Percentiles rank a stretch among this genome's conserved stretches.
Conservation (phyloP, 441 rosid genomes). For the Arabidopsis hybrid region DNA sequence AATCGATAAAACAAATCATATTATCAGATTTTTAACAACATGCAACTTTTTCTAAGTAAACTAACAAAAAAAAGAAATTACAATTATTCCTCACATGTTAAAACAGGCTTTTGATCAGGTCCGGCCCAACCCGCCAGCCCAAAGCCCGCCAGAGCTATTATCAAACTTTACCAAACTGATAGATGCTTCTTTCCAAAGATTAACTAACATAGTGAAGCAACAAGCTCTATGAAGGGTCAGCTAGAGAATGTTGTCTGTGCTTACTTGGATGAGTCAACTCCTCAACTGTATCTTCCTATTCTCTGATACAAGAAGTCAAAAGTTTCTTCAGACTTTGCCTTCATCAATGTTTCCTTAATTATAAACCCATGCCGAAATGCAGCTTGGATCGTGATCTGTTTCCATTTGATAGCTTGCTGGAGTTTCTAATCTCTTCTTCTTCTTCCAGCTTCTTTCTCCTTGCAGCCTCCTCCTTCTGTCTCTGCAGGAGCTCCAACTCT, state of each 20-base stretch:
- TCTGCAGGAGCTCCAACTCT: conserved; percentile 66
- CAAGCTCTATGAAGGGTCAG: conserved; percentile 7
- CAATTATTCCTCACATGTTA: neutral
- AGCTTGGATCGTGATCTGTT: conserved; percentile 55
- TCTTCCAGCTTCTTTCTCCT: conserved; percentile 65
- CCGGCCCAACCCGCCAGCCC: neutral
- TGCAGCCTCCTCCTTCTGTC: conserved; percentile 72
- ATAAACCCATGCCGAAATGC: conserved; percentile 46
- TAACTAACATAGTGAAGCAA: conserved; percentile 22
- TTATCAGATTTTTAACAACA: too few species aligned
- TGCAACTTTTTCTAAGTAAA: too few species aligned
- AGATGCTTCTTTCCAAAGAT: too few species aligned
- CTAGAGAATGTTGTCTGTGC: neutral
- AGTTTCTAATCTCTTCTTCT: conserved; percentile 61
- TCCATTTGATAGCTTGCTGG: conserved; percentile 51
- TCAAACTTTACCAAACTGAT: too few species aligned
- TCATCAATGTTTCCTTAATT: neutral
- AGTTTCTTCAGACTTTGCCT: conserved; percentile 4
- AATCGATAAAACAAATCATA: too few species aligned
- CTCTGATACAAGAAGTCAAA: conserved; percentile 10
- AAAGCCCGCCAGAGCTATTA: neutral
- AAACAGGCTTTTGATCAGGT: neutral
- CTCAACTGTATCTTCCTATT: conserved; percentile 16
- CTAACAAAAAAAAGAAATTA: too few species aligned
- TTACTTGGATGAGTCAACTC: too few species aligned